A percentile compares a stretch with the other conserved stretches of the same genome.
Evolutionary conservation across 2,329 filamentous ascomycete genomes (phyloP).

Genomic region (Aspergillus melleus): DNA sequence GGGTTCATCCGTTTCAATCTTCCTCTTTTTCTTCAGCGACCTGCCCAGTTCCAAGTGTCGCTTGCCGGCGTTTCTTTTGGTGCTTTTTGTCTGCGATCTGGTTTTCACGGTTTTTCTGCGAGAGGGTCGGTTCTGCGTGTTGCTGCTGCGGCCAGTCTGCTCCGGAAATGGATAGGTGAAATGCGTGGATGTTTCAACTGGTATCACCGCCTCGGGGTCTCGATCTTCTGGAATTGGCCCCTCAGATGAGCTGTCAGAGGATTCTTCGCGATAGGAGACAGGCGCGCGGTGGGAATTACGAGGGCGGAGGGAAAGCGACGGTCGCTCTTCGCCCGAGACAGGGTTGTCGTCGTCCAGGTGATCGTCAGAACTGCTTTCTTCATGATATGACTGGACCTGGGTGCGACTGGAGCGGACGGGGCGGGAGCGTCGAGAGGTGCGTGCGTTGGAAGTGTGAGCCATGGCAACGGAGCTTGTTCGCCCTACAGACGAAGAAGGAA

Average conservation of each 20-base stretch:
- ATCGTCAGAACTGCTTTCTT: slow-evolving; percentile 38
- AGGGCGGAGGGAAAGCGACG: slow-evolving; percentile 32
- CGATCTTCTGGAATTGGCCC: slow-evolving; percentile 16
- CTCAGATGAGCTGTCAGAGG: slow-evolving; percentile 31
- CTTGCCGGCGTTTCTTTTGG: slow-evolving; percentile 16
- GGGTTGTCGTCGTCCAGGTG: slow-evolving; percentile 16
- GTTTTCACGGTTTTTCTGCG: slow-evolving; percentile 21
- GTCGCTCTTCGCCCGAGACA: slow-evolving; percentile 12
- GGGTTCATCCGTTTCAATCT: slow-evolving; percentile 18
- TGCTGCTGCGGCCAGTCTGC: slow-evolving; percentile 6
- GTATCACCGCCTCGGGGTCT: slow-evolving; percentile 13
- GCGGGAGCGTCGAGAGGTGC: slow-evolving; percentile 25
- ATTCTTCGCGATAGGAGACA: slow-evolving; percentile 36
- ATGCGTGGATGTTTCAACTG: slow-evolving; percentile 8
- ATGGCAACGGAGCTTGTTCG: slow-evolving; percentile 21
- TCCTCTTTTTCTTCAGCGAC: slow-evolving; percentile 28
- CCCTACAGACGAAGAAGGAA: slow-evolving; percentile 14
- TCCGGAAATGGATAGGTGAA: slow-evolving; percentile 11
- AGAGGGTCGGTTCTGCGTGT: slow-evolving; percentile 9
- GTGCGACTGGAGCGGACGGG: slow-evolving; percentile 38
- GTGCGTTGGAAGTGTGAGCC: slow-evolving; percentile 27
- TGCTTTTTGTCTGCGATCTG: slow-evolving; percentile 21
- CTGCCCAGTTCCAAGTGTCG: slow-evolving; percentile 21
- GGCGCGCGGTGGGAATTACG: slow-evolving; percentile 28
- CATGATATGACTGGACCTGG: slow-evolving; percentile 39